Conservation (phyloP, 352 stramenopile genomes). For the Aphanomyces astaci region DNA sequence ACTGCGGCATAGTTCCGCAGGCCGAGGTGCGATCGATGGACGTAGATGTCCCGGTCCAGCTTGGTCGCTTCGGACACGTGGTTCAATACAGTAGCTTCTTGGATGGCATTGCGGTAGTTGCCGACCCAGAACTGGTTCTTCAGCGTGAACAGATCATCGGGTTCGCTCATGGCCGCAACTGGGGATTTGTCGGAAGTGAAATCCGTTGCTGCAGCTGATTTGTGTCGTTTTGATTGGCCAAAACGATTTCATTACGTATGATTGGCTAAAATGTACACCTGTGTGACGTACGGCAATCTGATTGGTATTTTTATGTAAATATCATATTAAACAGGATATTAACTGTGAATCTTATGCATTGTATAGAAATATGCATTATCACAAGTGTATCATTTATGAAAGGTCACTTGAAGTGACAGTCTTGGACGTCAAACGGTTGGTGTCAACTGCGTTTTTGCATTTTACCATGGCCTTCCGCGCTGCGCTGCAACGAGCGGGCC, state of each 20-base stretch:
- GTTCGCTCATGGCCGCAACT: constrained; percentile 78
- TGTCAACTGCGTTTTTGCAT: not conserved
- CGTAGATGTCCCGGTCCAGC: constrained; percentile 91
- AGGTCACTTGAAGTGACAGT: not conserved
- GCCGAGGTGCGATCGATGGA: constrained; percentile 86
- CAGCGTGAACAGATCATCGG: constrained; percentile 97
- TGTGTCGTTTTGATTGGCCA: not conserved
- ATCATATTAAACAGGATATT: too few relatives aligned
- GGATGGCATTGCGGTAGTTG: constrained; percentile 92
- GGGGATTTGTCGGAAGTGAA: not conserved
- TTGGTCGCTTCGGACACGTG: constrained; percentile 81
- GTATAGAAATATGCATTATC: not conserved
- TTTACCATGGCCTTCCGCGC: not conserved
- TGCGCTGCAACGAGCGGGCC: not conserved
- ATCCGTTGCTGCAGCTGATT: not conserved
- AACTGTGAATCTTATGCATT: not conserved
- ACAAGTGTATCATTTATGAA: not conserved
- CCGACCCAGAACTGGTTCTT: constrained; percentile 96
- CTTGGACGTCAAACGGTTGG: not conserved
- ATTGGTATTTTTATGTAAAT: too few relatives aligned
- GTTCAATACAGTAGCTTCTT: constrained; percentile 83
- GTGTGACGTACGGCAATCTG: not conserved
- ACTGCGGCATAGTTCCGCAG: constrained; percentile 87
- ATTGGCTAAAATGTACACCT: not conserved
- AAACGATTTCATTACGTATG: not conserved